Base-by-base conservation (phyloP, 1,139 yeast species). In the Yamadazyma dushanensis region DNA sequence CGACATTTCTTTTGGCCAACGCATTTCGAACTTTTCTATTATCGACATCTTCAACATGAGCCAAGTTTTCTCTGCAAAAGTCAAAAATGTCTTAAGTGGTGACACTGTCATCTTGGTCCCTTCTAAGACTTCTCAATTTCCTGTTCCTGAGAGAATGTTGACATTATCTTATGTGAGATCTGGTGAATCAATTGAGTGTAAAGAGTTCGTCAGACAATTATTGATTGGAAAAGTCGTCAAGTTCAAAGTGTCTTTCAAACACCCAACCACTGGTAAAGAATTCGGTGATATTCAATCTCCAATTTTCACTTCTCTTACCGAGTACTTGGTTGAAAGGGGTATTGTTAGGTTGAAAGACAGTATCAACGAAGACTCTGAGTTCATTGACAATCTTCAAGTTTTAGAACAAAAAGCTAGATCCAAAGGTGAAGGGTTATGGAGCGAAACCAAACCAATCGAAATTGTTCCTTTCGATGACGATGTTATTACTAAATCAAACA, bases 271-370 rank as follows among this genome's bases (percentile, higher is more conserved):
- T 3, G 81, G 78, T 28, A 71, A 84, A 45, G 90, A 83, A 48
- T 83, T 80, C 54, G 95, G 94, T 26, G 90, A 85, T 53, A 58
- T 82, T 14, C 70, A 72, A 33, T 68, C 88, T 13, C 92, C 90
- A 5, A 64, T 80, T 29, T 80, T 82, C 59, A 53, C 62, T 29
- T 80, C 88, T 20, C 65, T 83, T 51, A 66, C 77, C 43, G 82
- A 74, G 47, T 71, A 77, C 48, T 63, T 76, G 43, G 63, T 84
- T 39, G 67, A 65, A 24, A 71, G 73, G 20, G 95, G 94, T 32
- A 65, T 66, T 44, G 89, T 76, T 43, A 78, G 77, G 51, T 66
- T 83, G 43, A 75, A 84, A 51, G 84, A 80, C 34, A 79, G 75
- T 41, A 64, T 76, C 36, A 47, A 51, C 25, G 69, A 68, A 32